A percentile compares a stretch with the other conserved stretches of the same genome.
Evolutionary conservation across 2,329 filamentous ascomycete genomes (phyloP).

Genomic region (Tolypocladium ophioglossoides): DNA sequence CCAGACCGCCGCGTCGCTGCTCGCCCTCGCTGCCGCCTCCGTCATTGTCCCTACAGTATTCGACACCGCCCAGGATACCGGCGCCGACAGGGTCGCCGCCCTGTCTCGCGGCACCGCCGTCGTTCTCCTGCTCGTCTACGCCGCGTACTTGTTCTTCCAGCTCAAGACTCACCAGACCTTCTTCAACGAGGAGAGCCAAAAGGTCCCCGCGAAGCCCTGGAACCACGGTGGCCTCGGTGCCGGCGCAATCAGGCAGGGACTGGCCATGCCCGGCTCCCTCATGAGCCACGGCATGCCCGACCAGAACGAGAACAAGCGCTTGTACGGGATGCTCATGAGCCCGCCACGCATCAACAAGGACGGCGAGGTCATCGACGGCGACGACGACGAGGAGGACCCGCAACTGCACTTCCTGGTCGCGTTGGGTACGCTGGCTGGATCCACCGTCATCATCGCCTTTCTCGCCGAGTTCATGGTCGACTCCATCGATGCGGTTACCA

Average conservation of each 20-base stretch:
- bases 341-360: slow-evolving; percentile 24
- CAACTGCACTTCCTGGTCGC: slow-evolving; percentile 65
- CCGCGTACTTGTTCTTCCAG: slow-evolving; percentile 79
- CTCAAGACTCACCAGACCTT: slow-evolving; percentile 73
- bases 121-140: slow-evolving; percentile 77
- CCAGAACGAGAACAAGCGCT: slow-evolving; percentile 29
- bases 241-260: slow-evolving; percentile 26
- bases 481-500: slow-evolving; percentile 59
- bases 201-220: slow-evolving; percentile 53
- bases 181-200: slow-evolving; percentile 72
- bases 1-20: slow-evolving; percentile 73
- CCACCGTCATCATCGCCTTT: slow-evolving; percentile 70
- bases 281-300: slow-evolving; percentile 22
- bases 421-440: slow-evolving; percentile 56
- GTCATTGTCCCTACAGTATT: slow-evolving; percentile 90
- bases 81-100: slow-evolving; percentile 39
- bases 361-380: slow-evolving; percentile 39
- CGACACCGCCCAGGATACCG: slow-evolving; percentile 37
- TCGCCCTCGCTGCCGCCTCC: slow-evolving; percentile 68
- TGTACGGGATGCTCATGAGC: slow-evolving; percentile 34
- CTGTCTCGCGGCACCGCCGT: slow-evolving; percentile 65
- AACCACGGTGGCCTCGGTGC: slow-evolving; percentile 16
- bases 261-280: slow-evolving; percentile 28
- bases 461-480: slow-evolving; percentile 73
- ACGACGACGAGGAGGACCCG: slow-evolving; percentile 59